A percentile compares a stretch with the other conserved stretches of the same genome.
Evolutionary conservation across 1,284 basidiomycete genomes (phyloP).

Genomic region (Phellopilus nigrolimitatus): DNA sequence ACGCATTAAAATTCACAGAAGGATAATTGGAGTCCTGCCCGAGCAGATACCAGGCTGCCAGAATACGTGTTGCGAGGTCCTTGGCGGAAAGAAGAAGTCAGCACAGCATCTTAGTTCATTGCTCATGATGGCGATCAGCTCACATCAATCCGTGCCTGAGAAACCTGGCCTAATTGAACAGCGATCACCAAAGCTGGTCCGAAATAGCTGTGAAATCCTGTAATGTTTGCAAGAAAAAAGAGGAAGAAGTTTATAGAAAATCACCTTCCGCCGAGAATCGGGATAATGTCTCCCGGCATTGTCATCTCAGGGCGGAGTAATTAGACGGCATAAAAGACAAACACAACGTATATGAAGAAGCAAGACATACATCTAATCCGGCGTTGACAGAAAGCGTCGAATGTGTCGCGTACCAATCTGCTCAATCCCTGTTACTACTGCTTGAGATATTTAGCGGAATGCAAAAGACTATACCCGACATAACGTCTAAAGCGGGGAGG

Average conservation of each 20-base stretch:
- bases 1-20: conserved; percentile 46
- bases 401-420: conserved; percentile 42
- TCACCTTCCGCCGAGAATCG: conserved; percentile 21
- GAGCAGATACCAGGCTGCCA: conserved; percentile 46
- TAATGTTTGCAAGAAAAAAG: background rate
- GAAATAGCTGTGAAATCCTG: conserved; percentile 34
- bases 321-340: no score
- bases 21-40: conserved; percentile 48
- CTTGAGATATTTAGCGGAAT: background rate
- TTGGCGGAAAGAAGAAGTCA: background rate
- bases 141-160: conserved; percentile 42
- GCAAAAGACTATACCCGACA: conserved; percentile 12
- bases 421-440: conserved; percentile 30
- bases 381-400: conserved; percentile 32
- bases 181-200: conserved; percentile 44
- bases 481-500: conserved; percentile 9
- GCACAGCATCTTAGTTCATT: background rate
- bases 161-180: conserved; percentile 40
- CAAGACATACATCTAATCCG: conserved; percentile 42
- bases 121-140: background rate
- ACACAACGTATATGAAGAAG: background rate
- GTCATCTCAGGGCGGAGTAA: conserved; percentile 32
- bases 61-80: conserved; percentile 64
- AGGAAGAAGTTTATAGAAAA: background rate
- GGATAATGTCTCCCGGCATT: conserved; percentile 63